Evolutionary conservation across 257 asterid species (phyloP).

Genomic region (Jasminum sambac): DNA sequence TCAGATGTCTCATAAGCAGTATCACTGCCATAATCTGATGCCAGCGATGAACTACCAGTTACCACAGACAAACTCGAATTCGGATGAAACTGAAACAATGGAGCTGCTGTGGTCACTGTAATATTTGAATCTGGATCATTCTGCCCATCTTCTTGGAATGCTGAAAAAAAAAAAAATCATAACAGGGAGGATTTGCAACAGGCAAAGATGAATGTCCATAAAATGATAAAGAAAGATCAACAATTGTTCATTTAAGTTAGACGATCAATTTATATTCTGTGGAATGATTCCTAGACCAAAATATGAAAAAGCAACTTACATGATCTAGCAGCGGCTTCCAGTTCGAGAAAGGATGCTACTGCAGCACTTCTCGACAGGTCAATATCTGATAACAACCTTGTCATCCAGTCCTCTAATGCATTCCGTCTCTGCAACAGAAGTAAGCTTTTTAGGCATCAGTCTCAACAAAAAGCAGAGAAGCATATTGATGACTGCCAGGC

Average conservation of each 20-base stretch:
- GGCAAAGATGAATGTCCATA: not conserved
- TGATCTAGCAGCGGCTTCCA: constrained; percentile 98
- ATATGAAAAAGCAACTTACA: constrained; percentile 44
- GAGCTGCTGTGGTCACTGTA: constrained; percentile 44
- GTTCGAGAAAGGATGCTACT: constrained; percentile 96
- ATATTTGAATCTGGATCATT: constrained; percentile 47
- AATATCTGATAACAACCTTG: constrained; percentile 82
- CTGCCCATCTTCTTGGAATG: constrained; percentile 81
- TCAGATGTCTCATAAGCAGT: constrained; percentile 93
- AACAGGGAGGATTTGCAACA: constrained; percentile 15
- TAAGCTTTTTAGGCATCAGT: constrained; percentile 27
- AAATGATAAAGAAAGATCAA: not conserved
- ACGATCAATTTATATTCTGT: not conserved
- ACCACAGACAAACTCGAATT: constrained; percentile 43
- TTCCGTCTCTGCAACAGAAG: constrained; percentile 69
- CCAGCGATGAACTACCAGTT: constrained; percentile 67
- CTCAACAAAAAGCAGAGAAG: constrained; percentile 16
- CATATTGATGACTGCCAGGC: constrained; percentile 14
- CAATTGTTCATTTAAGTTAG: not conserved
- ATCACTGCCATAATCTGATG: constrained; percentile 93
- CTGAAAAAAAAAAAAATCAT: constrained; percentile 47
- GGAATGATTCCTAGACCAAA: constrained; percentile 7
- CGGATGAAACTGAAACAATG: constrained; percentile 53
- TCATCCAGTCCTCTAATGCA: constrained; percentile 92
- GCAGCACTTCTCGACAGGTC: constrained; percentile 77